phyloP scores from a whole-genome alignment of 2,329 filamentous ascomycete genomes.

The Balansia obtecta region DNA sequence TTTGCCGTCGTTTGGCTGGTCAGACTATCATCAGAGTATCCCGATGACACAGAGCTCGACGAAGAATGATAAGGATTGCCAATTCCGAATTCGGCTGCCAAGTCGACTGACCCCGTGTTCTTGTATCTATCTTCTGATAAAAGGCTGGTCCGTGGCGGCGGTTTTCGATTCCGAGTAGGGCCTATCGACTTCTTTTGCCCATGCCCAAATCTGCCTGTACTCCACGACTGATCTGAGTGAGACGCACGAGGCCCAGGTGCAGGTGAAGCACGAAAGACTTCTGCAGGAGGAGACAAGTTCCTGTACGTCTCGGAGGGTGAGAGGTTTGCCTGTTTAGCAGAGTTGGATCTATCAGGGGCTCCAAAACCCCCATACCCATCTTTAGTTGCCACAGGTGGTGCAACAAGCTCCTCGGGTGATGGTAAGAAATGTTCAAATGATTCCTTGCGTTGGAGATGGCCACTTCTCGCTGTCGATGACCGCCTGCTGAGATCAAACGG shows the following conservation, averaged over 20 bases:
- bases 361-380: constrained; percentile 49
- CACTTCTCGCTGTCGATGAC: constrained; percentile 20
- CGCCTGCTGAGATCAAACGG: constrained; percentile 45
- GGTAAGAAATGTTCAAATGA: constrained; percentile 13
- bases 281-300: constrained; percentile 22
- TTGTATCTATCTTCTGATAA: constrained; percentile 27
- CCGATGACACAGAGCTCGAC: constrained; percentile 53
- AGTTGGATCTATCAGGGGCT: constrained; percentile 27
- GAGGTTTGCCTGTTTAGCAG: constrained; percentile 24
- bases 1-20: constrained; percentile 48
- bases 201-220: constrained; percentile 14
- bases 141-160: constrained; percentile 39
- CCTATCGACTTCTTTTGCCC: constrained; percentile 30
- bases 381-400: constrained; percentile 30
- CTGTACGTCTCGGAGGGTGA: constrained; percentile 43
- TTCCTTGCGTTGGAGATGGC: constrained; percentile 19
- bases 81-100: constrained; percentile 46
- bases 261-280: constrained; percentile 33
- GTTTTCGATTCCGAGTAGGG: constrained; percentile 37
- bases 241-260: constrained; percentile 31
- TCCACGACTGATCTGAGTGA: constrained; percentile 25
- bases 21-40: constrained; percentile 46
- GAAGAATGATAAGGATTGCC: constrained; percentile 53
- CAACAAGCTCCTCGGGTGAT: constrained; percentile 3
- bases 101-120: constrained; percentile 34